Conservation (phyloP, 306 rosid genomes). For the Heteromeles arbutifolia region DNA sequence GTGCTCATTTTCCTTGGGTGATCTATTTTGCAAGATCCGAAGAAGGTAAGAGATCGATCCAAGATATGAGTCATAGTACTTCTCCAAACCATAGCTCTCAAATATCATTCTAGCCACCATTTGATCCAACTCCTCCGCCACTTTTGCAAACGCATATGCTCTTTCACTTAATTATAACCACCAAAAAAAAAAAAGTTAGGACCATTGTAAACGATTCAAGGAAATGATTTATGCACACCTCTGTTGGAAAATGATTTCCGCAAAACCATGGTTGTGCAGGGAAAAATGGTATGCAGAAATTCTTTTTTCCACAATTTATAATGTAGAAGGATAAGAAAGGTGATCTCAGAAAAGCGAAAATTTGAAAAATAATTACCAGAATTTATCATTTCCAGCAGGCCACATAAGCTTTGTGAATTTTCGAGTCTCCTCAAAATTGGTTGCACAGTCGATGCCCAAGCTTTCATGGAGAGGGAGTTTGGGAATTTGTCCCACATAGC, state of each 20-base stretch:
- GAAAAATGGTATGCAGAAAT: neutral
- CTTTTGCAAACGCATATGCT: slow-evolving; percentile 42
- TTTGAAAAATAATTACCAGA: slow-evolving; percentile 20
- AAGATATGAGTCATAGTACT: slow-evolving; percentile 28
- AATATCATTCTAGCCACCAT: slow-evolving; percentile 67
- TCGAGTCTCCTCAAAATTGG: slow-evolving; percentile 19
- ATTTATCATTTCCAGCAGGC: slow-evolving; percentile 36
- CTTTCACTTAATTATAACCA: slow-evolving; percentile 22
- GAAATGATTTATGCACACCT: too few species aligned
- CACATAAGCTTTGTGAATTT: slow-evolving; percentile 34
- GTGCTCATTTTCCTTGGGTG: slow-evolving; percentile 30
- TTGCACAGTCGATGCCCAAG: slow-evolving; percentile 41
- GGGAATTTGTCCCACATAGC: slow-evolving; percentile 40
- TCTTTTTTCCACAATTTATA: too few species aligned
- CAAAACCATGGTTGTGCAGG: too few species aligned
- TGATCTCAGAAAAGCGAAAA: too few species aligned
- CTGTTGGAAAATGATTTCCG: too few species aligned
- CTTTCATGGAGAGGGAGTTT: slow-evolving; percentile 45
- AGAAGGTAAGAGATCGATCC: slow-evolving; percentile 50
- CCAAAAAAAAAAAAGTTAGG: neutral
- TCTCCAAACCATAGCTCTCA: slow-evolving; percentile 50
- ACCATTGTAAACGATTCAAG: too few species aligned
- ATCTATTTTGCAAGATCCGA: slow-evolving; percentile 43
- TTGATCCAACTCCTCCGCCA: slow-evolving; percentile 46
- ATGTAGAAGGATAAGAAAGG: too few species aligned